Base-by-base conservation (phyloP, 192 early-diverging fungal species). In the Entomortierella beljakovae region DNA sequence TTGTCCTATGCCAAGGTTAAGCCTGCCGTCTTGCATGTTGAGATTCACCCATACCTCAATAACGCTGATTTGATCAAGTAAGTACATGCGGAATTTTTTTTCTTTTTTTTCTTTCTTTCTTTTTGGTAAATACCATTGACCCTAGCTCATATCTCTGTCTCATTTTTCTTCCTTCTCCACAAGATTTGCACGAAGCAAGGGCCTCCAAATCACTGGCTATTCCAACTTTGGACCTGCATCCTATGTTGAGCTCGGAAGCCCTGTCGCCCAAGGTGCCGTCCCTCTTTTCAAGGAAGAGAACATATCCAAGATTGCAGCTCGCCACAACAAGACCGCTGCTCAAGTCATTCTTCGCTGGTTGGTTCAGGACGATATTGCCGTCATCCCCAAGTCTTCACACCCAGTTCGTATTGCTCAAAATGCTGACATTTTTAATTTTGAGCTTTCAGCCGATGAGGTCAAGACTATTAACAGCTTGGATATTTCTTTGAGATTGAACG, bases 11-110 rank as follows among this genome's bases (percentile, higher is more conserved):
- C 86, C 43, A 70, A 80, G 33, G 85, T 92, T 65, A 87, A 85
- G 65, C 94, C 94, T 49, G 86, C 86, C 11, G 90, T 91, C 56
- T 79, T 90, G 55, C 93, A 95, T 84, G 80, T 94, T 35, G 94
- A 95, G 73, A 67, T 90, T 16, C 91, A 92, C 74, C 91, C 91
- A 37, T 94, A 91, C 71, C 84, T 93, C 33, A 90, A 88, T 28
- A 92, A 94, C 61, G 68, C 66, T 20, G 82, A 72, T 3, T 80
- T 94, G 7, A 68, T 94, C 46, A 86, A 88, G 23, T 94, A 85
- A 57, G 85, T 20, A 3, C 7, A n/a, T n/a, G n/a, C n/a, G n/a
- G n/a, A n/a, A n/a, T n/a, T n/a, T n/a, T n/a, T n/a, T n/a, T n/a
- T n/a, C n/a, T n/a, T n/a, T n/a, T n/a, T n/a, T n/a, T n/a, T n/a